Base-by-base conservation (phyloP, 805 yeast genomes). In the Kregervanrija pseudodelftensis region DNA sequence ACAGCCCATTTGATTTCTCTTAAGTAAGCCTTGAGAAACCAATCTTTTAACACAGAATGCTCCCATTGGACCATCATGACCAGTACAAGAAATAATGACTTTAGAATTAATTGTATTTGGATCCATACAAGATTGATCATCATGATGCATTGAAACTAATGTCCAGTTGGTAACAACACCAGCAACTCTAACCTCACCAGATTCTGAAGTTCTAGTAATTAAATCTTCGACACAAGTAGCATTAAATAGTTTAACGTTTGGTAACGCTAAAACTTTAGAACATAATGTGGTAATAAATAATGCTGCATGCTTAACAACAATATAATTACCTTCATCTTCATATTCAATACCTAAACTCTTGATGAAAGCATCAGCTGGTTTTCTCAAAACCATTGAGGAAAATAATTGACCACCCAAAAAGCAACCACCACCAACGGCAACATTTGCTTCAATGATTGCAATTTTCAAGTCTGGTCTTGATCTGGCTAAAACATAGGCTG, bases 91-190 rank as follows among this genome's bases (percentile, higher is more conserved):
- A 46, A 84, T 68, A 46, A 83, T 77, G 45, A 84, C 78, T 59
- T 69, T 61, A 49, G 72, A 69, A 57, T 82, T 83, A 69, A 83
- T 80, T 49, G 87, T 82, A 68, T 82, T 82, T 41, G 90, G 89
- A 60, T 82, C 90, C 89, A 83, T 83, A 62, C 90, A 83, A 11
- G 84, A 77, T 63, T 83, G 90, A 45, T 77, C 77, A 59, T 80
- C 85, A 58, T 83, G 90, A 63, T 82, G 80, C 74, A 80, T 72
- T 4, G 88, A 69, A 17, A 83, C 90, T 55, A 83, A 69, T 37
- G 90, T 83, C 90, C 90, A 83, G 73, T 83, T 83, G 57, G 88
- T 82, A 37, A 83, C 90, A 34, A 82, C 90, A 61, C 91, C 91
- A 17, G 86, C 86, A 48, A 82, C 76, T 53, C 82, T 72, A 42